These are phyloP conservation scores for Eudorina sp. DNA, from an alignment of 139 green algal genomes.

Conservation along the genomic window DNA sequence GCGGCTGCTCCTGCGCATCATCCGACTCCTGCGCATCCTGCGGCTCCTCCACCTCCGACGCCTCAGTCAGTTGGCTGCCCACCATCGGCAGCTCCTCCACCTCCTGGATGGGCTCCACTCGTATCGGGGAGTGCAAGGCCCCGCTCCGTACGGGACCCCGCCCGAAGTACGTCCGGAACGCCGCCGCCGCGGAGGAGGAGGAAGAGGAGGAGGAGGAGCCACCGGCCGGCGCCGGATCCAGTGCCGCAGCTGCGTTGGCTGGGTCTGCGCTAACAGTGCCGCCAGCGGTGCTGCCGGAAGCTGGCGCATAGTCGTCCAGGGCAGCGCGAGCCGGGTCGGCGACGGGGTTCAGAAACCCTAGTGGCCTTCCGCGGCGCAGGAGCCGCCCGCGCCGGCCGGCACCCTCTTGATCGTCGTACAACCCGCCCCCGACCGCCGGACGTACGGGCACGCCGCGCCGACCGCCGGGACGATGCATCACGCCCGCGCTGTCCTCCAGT, in stretches of 20 bases:
- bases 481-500: not conserved
- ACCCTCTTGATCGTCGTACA: too few species aligned
- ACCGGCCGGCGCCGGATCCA: not conserved
- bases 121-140: not conserved
- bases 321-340: not conserved
- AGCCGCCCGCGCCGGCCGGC: too few species aligned
- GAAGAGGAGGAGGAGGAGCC: not conserved
- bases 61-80: too few species aligned
- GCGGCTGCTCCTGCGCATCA: too few species aligned
- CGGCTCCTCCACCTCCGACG: too few species aligned
- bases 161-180: not conserved
- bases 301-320: not conserved
- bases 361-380: not conserved
- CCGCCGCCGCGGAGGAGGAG: too few species aligned
- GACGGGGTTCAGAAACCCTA: too few species aligned
- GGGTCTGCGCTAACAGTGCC: not conserved
- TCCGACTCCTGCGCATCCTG: not conserved
- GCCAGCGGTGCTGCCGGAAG: not conserved
- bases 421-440: too few species aligned
- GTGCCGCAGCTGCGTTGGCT: too few species aligned
- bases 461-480: not conserved
- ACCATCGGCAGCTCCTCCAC: not conserved
- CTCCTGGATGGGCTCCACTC: not conserved
- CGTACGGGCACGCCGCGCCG: not conserved
- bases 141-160: too few species aligned